Base-by-base conservation (phyloP, 257 asterid genomes). In the Gentiana straminea region DNA sequence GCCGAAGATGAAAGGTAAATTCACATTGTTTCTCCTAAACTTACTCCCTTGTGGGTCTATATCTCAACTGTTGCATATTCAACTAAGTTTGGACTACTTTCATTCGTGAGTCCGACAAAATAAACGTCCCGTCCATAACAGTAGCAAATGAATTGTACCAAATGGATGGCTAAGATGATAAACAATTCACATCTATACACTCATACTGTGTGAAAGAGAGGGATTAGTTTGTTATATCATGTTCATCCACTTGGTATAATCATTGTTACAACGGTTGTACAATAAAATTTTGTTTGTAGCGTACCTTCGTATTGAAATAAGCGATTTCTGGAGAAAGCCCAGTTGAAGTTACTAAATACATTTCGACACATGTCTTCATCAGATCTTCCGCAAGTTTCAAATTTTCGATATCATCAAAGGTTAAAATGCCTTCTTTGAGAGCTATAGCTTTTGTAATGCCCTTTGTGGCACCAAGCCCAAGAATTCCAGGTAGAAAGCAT, bases 301-400 rank as follows among this genome's bases (percentile, higher is more conserved):
- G 49, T 58, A 87, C 98, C 97, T 85, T 81, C 48, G 70, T 36
- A 56, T 83, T 85, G 74, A 92, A 88, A 73, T 88, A 85, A 49
- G 77, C 95, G 58, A 92, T 88, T 82, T 92, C 97, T 36, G 97
- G 94, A 72, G 97, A 86, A 77, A 92, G 95, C 53, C 99, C 98
- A 49, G 91, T 79, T 47, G 94, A 72, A 46, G 98, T 92, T 55
- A 83, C 94, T 51, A 81, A 77, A 79, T 85, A 92, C 79, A 83
- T 88, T 77, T 88, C 85, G 39, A 71, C 75, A 57, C 97, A 92
- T 4, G 97, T 92, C 82, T 81, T 83, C 33, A 78, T 80, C 72
- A 92, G 81, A 79, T 83, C 99, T 81, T 88, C 99, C 38, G 95
- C 97, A 63, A 88, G 94, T 79, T 82, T 89, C 79, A 88, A 73